Evolutionary conservation across 1,284 basidiomycete genomes (phyloP).

Genomic region (Cystobasidium slooffiae): DNA sequence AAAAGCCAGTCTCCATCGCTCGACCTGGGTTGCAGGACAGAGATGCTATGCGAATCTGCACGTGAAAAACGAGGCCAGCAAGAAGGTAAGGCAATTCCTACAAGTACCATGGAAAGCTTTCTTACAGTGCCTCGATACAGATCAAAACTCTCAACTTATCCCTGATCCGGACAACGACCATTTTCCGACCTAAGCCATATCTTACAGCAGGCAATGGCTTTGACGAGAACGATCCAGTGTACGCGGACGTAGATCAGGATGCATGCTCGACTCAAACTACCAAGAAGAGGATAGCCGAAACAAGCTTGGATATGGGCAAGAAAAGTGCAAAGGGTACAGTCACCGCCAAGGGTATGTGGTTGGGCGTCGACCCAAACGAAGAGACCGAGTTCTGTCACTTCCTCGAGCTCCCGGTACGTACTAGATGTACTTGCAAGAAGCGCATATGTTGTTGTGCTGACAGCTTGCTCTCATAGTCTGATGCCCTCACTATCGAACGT

Average conservation of each 20-base stretch:
- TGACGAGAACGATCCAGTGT: constrained; percentile 50
- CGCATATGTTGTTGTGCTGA: constrained; percentile 5
- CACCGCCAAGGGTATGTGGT: constrained; percentile 86
- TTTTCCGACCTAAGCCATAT: constrained; percentile 67
- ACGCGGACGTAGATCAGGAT: constrained; percentile 56
- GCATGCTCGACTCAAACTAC: constrained; percentile 66
- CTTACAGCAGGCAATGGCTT: constrained; percentile 56
- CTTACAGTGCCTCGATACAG: neutral
- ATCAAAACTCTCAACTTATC: constrained; percentile 68
- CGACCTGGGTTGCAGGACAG: constrained; percentile 85
- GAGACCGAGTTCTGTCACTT: constrained; percentile 67
- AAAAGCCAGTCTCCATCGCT: constrained; percentile 72
- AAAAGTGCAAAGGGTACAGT: constrained; percentile 69
- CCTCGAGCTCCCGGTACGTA: constrained; percentile 72
- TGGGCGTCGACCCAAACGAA: constrained; percentile 71
- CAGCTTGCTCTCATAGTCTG: constrained; percentile 61
- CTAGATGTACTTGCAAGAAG: neutral
- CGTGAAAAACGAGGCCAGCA: constrained; percentile 75
- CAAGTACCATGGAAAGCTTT: neutral
- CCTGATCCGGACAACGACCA: constrained; percentile 72
- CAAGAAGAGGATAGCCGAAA: constrained; percentile 70
- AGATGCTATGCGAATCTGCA: constrained; percentile 72
- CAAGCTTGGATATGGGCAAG: constrained; percentile 69
- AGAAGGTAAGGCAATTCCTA: constrained; percentile 59
- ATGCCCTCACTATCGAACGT: constrained; percentile 74